Evolutionary conservation across 1,284 basidiomycete species (phyloP).

Genomic region (Paramarasmius palmivorus): DNA sequence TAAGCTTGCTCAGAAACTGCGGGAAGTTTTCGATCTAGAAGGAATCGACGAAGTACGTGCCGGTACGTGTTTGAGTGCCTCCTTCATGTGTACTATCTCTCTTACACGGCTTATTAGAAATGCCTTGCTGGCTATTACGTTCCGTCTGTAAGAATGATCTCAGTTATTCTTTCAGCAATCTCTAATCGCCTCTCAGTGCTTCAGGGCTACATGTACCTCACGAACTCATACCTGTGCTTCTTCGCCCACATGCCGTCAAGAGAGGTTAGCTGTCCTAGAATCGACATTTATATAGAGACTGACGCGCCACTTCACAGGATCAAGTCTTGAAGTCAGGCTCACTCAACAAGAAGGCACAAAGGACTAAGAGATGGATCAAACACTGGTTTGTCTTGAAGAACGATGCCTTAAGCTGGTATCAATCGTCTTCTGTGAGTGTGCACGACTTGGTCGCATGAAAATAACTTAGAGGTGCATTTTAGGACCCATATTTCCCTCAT

Average conservation of each 20-base stretch:
- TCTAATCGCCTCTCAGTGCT: constrained; percentile 57
- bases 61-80: constrained; percentile 45
- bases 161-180: constrained; percentile 1
- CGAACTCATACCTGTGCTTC: constrained; percentile 91
- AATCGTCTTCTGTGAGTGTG: constrained; percentile 79
- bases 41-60: constrained; percentile 82
- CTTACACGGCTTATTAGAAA: constrained; percentile 53
- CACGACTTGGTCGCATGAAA: too few species aligned
- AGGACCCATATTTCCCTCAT: constrained; percentile 97
- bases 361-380: constrained; percentile 87
- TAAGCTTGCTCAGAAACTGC: constrained; percentile 79
- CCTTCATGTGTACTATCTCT: constrained; percentile 8
- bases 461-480: too few species aligned
- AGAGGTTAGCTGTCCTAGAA: constrained; percentile 57
- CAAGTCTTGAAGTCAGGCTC: constrained; percentile 87
- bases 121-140: constrained; percentile 87
- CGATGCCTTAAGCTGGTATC: constrained; percentile 92
- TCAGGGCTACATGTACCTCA: constrained; percentile 96
- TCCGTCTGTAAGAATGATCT: constrained; percentile 68
- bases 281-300: neutral
- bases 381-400: constrained; percentile 96
- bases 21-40: constrained; percentile 81
- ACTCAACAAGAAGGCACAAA: constrained; percentile 79
- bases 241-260: constrained; percentile 92
- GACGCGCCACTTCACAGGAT: constrained; percentile 48